Evolutionary conservation across 2,329 filamentous ascomycete species (phyloP).

Genomic region (Apiospora saccharicola): DNA sequence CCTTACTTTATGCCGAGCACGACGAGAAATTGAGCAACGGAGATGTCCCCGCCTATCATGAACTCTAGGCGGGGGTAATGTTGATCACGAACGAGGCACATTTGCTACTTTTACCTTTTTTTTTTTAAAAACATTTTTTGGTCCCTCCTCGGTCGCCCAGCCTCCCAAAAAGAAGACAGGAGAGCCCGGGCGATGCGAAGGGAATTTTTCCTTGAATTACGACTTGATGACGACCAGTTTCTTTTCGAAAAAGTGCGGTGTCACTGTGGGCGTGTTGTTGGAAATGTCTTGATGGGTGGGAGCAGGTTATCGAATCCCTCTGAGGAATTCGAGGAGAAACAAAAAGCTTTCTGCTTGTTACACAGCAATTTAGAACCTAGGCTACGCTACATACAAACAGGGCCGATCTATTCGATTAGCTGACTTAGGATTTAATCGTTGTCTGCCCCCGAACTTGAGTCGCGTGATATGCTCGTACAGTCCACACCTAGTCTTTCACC

Average conservation of each 20-base stretch:
- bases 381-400: slow-evolving; percentile 22
- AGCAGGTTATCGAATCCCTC: slow-evolving; percentile 14
- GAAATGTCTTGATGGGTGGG: slow-evolving; percentile 40
- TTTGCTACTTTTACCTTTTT: slow-evolving; percentile 22
- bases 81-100: slow-evolving; percentile 44
- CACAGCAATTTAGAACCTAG: slow-evolving; percentile 23
- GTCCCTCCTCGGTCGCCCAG: slow-evolving; percentile 24
- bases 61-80: slow-evolving; percentile 43
- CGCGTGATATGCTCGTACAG: neutral
- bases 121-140: slow-evolving; percentile 12
- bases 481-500: neutral
- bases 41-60: slow-evolving; percentile 40
- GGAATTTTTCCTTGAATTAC: slow-evolving; percentile 42
- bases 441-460: neutral
- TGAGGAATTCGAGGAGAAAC: neutral
- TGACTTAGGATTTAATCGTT: slow-evolving; percentile 16
- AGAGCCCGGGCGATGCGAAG: slow-evolving; percentile 34
- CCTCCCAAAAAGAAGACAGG: slow-evolving; percentile 33
- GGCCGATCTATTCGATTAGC: slow-evolving; percentile 20
- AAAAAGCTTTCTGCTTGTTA: slow-evolving; percentile 21
- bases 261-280: slow-evolving; percentile 44
- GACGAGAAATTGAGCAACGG: slow-evolving; percentile 43
- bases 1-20: slow-evolving; percentile 37
- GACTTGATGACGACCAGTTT: slow-evolving; percentile 46
- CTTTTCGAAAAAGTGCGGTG: slow-evolving; percentile 48